Evolutionary conservation across 495 filamentous ascomycete species (phyloP), one percentile per base, ranked within the genome.

Genomic region (Penicillium fimorum): DNA sequence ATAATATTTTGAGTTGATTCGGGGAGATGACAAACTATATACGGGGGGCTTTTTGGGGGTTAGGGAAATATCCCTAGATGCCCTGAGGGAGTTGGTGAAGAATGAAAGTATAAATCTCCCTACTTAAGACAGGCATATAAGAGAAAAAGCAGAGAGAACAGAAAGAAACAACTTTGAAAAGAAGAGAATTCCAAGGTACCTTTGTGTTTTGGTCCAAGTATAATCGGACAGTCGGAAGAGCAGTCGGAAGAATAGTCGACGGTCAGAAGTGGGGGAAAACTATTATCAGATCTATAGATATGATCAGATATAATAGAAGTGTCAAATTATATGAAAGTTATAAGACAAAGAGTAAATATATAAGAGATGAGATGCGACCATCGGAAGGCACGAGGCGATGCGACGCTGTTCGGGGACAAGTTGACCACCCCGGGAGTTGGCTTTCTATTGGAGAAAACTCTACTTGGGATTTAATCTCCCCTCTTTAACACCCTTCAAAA

Each of bases 381-480:
- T 68, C 63, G 63, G 62, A 60, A 58, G 61, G 52, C 63, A 70
- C 62, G 56, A 70, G 63, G 56, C 66, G 61, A 72, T 70, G 63
- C 56, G 65, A 72, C 68, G 63, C 66, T 70, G 66, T 58, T 64
- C 55, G 56, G 49, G 61, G 61, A 60, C 51, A 47, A 58, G 40
- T 56, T 61, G 20, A 25, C 20, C 41, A 61, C 47, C 59, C 50
- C 62, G 55, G 52, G 43, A 55, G 30, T 50, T 56, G 35, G 32
- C 30, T 42, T 24, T 41, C 52, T 27, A 50, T 48, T 51, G 27
- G 37, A 44, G 35, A 38, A 38, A 57, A 53, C 53, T 27, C 38
- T 55, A 48, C 10, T 35, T 8, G 12, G 6, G 5, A 37, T 49
- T 33, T 47, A 7, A 20, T 47, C 30, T 49, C 47, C 30, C 30